phyloP scores from a whole-genome alignment of 1,284 basidiomycete species.

The Pseudozyma flocculosa region DNA sequence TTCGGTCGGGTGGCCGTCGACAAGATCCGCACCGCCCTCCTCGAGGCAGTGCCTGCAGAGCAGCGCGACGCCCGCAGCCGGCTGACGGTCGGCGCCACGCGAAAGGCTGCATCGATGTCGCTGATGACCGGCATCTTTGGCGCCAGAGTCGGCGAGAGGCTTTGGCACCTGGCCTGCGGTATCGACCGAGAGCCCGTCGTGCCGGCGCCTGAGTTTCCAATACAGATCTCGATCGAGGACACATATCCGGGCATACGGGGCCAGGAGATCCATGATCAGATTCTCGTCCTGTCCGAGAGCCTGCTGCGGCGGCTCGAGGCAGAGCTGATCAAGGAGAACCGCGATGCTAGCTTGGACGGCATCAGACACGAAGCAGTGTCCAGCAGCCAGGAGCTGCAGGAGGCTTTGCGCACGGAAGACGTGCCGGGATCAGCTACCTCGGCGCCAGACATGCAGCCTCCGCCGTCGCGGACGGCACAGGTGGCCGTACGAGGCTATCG shows the following conservation, averaged over 20 bases:
- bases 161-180: slow-evolving; percentile 54
- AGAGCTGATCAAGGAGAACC: slow-evolving; percentile 35
- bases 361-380: slow-evolving; percentile 1
- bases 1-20: slow-evolving; percentile 39
- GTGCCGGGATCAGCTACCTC: no score
- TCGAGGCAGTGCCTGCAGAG: background rate
- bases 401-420: no score
- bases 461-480: background rate
- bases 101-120: slow-evolving; percentile 25
- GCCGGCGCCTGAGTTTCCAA: slow-evolving; percentile 53
- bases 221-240: slow-evolving; percentile 58
- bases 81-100: slow-evolving; percentile 22
- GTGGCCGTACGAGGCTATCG: background rate
- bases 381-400: slow-evolving; percentile 1
- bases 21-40: slow-evolving; percentile 18
- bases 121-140: slow-evolving; percentile 41
- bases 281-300: slow-evolving; percentile 21
- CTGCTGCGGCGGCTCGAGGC: slow-evolving; percentile 44
- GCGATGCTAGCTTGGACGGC: background rate
- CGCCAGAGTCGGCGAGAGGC: slow-evolving; percentile 32
- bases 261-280: slow-evolving; percentile 22
- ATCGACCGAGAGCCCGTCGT: slow-evolving; percentile 53
- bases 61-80: background rate
- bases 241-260: slow-evolving; percentile 41
- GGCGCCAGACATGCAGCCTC: no score